phyloP scores from a whole-genome alignment of 2,329 filamentous ascomycete genomes.

The Fusarium oxysporum region DNA sequence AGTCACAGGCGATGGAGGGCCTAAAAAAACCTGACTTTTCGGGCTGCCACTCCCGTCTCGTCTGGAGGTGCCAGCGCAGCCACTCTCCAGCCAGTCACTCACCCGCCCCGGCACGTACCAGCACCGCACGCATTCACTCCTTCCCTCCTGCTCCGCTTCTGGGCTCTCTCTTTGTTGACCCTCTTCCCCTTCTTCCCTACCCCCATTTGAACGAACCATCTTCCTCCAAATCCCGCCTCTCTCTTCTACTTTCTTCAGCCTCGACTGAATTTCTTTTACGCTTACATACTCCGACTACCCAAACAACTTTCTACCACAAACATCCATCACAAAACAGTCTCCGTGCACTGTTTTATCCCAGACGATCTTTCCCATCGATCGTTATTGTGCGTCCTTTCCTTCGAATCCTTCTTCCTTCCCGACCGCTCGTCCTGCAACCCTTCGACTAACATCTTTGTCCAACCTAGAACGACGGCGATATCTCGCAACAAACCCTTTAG shows the following conservation, averaged over 20 bases:
- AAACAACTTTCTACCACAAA: slow-evolving; percentile 12
- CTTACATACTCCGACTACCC: slow-evolving; percentile 26
- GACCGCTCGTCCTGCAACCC: slow-evolving; percentile 25
- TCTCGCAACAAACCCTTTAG: slow-evolving; percentile 42
- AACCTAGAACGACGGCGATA: slow-evolving; percentile 43
- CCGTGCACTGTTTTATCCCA: slow-evolving; percentile 29
- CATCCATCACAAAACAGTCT: slow-evolving; percentile 3
- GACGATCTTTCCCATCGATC: slow-evolving; percentile 35
- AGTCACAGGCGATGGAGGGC: slow-evolving; percentile 25
- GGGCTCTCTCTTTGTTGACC: slow-evolving; percentile 39
- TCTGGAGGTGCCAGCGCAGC: slow-evolving; percentile 36
- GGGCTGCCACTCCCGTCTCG: slow-evolving; percentile 39
- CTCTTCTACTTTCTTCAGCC: slow-evolving; percentile 42
- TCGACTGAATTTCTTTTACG: slow-evolving; percentile 43
- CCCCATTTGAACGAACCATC: slow-evolving; percentile 46
- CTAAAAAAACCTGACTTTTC: slow-evolving; percentile 50
- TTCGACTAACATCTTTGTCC: slow-evolving; percentile 42
- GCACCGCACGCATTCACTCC: slow-evolving; percentile 30
- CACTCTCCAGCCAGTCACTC: slow-evolving; percentile 13
- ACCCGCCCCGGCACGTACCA: not conserved
- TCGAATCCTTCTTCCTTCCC: slow-evolving; percentile 26
- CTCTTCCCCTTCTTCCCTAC: slow-evolving; percentile 42
- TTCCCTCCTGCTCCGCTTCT: slow-evolving; percentile 31
- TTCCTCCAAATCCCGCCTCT: slow-evolving; percentile 46
- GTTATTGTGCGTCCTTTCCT: slow-evolving; percentile 45